These are phyloP conservation scores for Venturiaceae sp. DNA, from an alignment of 2,329 filamentous ascomycete species.

Conservation along the genomic window DNA sequence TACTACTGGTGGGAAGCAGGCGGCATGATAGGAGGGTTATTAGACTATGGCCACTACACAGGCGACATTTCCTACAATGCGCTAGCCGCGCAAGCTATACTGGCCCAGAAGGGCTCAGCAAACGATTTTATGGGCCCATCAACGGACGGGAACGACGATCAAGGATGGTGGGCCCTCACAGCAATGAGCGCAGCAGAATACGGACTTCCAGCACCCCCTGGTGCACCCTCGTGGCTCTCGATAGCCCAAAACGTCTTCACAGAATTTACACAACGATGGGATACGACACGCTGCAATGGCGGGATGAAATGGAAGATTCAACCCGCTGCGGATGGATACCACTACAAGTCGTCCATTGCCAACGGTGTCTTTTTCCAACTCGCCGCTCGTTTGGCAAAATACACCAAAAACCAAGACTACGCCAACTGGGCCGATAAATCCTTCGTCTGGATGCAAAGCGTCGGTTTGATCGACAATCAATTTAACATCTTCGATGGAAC, in stretches of 20 bases:
- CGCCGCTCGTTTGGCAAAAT: conserved; percentile 27
- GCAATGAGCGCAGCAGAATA: conserved; percentile 47
- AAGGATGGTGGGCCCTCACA: conserved; percentile 48
- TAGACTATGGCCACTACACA: conserved; percentile 34
- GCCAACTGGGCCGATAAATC: conserved; percentile 47
- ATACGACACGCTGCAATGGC: conserved; percentile 24
- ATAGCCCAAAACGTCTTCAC: conserved; percentile 28
- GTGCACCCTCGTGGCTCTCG: conserved; percentile 14
- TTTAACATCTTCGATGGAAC: conserved; percentile 37
- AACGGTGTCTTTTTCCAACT: conserved; percentile 44
- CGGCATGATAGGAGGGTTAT: conserved; percentile 27
- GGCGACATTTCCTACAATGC: conserved; percentile 30
- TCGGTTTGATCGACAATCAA: conserved; percentile 48
- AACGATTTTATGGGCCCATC: conserved; percentile 31
- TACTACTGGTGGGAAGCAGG: conserved; percentile 35
- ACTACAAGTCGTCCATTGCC: conserved; percentile 34
- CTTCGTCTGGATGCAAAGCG: conserved; percentile 25
- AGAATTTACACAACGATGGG: conserved; percentile 25
- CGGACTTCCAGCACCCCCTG: conserved; percentile 30
- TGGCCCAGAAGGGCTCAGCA: conserved; percentile 28
- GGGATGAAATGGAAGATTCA: conserved; percentile 30
- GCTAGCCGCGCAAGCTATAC: conserved; percentile 31
- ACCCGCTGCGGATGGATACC: conserved; percentile 37
- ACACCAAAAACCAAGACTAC: conserved; percentile 41
- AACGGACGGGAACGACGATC: conserved; percentile 47